Conservation (phyloP, 176 grass and related monocot species). For the Echinochloa phyllopogon region DNA sequence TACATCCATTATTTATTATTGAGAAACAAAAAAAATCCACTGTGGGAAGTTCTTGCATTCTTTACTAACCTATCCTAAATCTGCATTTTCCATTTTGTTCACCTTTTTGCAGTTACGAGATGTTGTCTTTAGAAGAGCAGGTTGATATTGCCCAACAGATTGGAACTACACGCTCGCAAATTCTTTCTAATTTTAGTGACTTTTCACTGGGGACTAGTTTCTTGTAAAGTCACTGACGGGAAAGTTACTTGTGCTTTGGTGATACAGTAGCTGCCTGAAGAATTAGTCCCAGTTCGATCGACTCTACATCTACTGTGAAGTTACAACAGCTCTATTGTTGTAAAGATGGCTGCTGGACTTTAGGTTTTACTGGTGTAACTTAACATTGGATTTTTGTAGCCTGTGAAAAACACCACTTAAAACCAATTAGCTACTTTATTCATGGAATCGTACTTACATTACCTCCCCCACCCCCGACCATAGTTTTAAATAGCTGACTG, state of each 20-base stretch:
- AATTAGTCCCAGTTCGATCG: background rate
- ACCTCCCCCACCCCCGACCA: too few relatives aligned
- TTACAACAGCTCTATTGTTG: background rate
- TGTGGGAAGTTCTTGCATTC: background rate
- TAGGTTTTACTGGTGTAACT: slow-evolving; percentile 1
- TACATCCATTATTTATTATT: background rate
- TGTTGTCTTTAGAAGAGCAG: slow-evolving; percentile 84
- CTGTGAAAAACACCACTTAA: background rate
- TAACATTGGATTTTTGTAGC: background rate
- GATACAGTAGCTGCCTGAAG: background rate
- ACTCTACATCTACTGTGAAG: background rate
- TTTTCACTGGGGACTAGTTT: slow-evolving; percentile 84
- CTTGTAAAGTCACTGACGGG: slow-evolving; percentile 48
- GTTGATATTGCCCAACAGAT: slow-evolving; percentile 87
- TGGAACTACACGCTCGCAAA: slow-evolving; percentile 77
- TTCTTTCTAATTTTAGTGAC: slow-evolving; percentile 87
- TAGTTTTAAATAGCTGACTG: too few relatives aligned
- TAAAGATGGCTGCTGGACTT: background rate
- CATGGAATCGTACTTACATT: too few relatives aligned
- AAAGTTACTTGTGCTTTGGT: background rate
- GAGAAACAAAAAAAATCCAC: background rate
- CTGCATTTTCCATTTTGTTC: background rate
- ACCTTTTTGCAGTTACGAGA: slow-evolving; percentile 75
- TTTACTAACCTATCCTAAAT: background rate
- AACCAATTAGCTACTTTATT: background rate